These are phyloP conservation scores for Cladophialophora psammophila DNA, from an alignment of 2,329 filamentous ascomycete genomes.

Conservation along the genomic window DNA sequence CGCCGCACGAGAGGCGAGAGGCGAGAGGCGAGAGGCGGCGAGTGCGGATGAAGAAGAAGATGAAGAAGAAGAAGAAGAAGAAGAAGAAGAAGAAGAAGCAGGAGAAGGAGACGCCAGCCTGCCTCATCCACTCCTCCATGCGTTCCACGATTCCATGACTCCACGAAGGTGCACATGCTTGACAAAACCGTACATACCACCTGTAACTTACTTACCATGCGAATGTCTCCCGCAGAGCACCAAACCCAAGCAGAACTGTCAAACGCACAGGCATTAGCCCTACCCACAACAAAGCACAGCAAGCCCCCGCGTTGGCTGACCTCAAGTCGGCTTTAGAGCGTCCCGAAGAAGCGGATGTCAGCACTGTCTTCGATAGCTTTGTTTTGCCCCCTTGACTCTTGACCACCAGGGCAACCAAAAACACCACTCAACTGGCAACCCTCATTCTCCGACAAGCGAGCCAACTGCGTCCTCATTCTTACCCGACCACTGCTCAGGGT, in stretches of 20 bases:
- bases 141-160: background rate
- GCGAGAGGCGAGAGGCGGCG: background rate
- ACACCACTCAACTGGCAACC: constrained; percentile 4
- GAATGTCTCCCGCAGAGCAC: background rate
- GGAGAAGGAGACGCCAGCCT: background rate
- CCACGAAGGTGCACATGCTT: background rate
- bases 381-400: constrained; percentile 21
- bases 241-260: background rate
- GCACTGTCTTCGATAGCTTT: constrained; percentile 30
- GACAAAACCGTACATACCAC: background rate
- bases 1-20: background rate
- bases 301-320: constrained; percentile 9
- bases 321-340: constrained; percentile 8
- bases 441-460: constrained; percentile 3
- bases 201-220: background rate
- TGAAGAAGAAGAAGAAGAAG: background rate
- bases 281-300: background rate
- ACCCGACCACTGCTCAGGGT: constrained; percentile 11
- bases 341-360: constrained; percentile 23
- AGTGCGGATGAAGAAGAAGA: too few relatives aligned
- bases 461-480: constrained; percentile 5
- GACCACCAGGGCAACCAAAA: background rate
- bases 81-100: too few relatives aligned
- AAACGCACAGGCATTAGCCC: constrained; percentile 3
- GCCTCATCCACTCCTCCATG: background rate